A percentile compares a stretch with the other conserved stretches of the same genome.
Conservation (phyloP, 1,284 basidiomycete genomes). For the Rhodotorula mucilaginosa region DNA sequence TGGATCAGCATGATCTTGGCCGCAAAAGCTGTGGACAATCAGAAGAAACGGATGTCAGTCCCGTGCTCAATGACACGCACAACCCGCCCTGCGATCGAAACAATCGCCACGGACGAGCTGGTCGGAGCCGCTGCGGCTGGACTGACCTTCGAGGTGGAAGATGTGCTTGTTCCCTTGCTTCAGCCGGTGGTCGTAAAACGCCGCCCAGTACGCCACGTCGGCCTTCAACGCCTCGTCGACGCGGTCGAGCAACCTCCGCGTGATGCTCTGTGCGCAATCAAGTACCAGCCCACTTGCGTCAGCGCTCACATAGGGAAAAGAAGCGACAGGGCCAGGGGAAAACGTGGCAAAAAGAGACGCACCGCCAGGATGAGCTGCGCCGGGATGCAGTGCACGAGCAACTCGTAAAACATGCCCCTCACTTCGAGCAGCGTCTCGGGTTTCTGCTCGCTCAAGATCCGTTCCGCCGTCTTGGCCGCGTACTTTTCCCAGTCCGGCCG, state of each 20-base stretch:
- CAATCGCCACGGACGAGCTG: too few species aligned
- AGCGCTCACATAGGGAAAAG: not conserved
- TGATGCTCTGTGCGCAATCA: conserved; percentile 64
- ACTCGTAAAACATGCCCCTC: conserved; percentile 87
- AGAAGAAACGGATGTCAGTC: too few species aligned
- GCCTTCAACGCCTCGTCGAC: conserved; percentile 85
- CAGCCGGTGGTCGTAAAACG: conserved; percentile 91
- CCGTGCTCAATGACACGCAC: too few species aligned
- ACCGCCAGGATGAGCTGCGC: conserved; percentile 87
- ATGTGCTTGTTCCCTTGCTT: conserved; percentile 89
- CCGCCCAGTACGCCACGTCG: conserved; percentile 93
- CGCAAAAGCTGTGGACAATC: conserved; percentile 39
- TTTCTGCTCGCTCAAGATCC: conserved; percentile 90
- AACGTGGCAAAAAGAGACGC: not conserved
- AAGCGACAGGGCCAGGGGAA: not conserved
- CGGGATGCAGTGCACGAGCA: conserved; percentile 97
- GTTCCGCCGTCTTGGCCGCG: conserved; percentile 86
- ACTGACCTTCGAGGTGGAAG: conserved; percentile 73
- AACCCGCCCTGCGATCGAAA: too few species aligned
- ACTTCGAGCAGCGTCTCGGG: conserved; percentile 88
- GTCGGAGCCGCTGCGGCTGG: not conserved
- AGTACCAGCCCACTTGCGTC: not conserved
- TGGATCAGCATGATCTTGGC: conserved; percentile 46
- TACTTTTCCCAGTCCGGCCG: conserved; percentile 99
- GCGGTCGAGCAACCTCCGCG: conserved; percentile 76